Conservation (phyloP, 345 rosid genomes). For the Ceriops tagal region DNA sequence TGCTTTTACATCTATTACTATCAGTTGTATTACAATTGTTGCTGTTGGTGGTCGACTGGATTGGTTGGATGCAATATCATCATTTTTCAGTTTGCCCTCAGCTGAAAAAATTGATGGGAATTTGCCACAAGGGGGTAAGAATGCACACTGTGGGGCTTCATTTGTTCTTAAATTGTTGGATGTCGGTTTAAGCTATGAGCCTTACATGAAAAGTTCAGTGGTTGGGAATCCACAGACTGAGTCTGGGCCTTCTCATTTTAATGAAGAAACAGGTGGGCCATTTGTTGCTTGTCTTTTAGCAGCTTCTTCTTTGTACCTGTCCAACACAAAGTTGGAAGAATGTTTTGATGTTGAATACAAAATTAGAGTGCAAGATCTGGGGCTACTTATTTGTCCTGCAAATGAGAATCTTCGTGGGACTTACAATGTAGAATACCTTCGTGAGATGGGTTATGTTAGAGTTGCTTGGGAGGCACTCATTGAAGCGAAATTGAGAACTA, state of each 20-base stretch:
- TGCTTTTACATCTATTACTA: constrained; percentile 52
- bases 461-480: constrained; percentile 70
- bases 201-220: constrained; percentile 40
- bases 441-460: constrained; percentile 64
- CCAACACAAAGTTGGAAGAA: constrained; percentile 39
- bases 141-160: constrained; percentile 40
- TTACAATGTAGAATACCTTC: constrained; percentile 63
- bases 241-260: constrained; percentile 27
- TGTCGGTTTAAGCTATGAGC: constrained; percentile 86
- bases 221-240: constrained; percentile 18
- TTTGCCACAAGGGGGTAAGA: constrained; percentile 33
- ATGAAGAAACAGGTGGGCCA: constrained; percentile 33
- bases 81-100: constrained; percentile 59
- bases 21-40: constrained; percentile 74
- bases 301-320: constrained; percentile 71
- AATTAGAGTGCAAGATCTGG: constrained; percentile 74
- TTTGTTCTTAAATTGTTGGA: constrained; percentile 77
- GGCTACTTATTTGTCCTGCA: constrained; percentile 70
- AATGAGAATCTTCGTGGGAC: constrained; percentile 44
- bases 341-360: constrained; percentile 45
- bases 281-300: constrained; percentile 77
- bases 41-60: constrained; percentile 93
- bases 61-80: constrained; percentile 70
- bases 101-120: constrained; percentile 21
- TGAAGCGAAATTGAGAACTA: constrained; percentile 59